Base-by-base conservation (phyloP, 2,329 filamentous ascomycete species). In the Fusarium coffeatum region DNA sequence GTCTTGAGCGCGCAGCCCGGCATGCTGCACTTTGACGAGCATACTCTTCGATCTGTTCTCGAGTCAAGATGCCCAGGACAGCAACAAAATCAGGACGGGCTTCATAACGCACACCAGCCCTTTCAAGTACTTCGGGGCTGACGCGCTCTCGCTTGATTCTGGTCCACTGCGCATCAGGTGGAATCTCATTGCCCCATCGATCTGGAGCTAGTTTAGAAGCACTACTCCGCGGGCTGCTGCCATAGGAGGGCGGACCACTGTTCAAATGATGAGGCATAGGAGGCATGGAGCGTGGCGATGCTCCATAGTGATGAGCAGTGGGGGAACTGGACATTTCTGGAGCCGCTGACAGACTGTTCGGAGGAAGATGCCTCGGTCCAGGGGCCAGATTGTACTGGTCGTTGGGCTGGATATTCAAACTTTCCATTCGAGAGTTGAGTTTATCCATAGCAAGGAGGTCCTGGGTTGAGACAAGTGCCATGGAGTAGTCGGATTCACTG, bases 31-130 rank as follows among this genome's bases (percentile, higher is more conserved):
- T 88, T 54, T 82, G 79, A 6, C 81, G 81, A 3, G 87, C 87
- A 58, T 83, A 86, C 9, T 85, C 80, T 22, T 80, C 79, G 41
- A 91, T 84, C 45, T 90, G 76, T 15, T 86, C 83, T 2, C 81
- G 82, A 3, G 80, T 80, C 5, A 90, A 79, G 16, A 84, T 80
- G 7, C 89, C 89, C 0, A 90, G 81, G 6, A 90, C 78, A 15
- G 88, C 88, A 84, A 90, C 87, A 62, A 87, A 90, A 2, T 86
- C 83, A 0, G 87, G 87, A 2, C 86, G 82, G 12, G 88, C 88
- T 75, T 90, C 88, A 71, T 88, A 90, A 12, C 88, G 84, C 23
- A 88, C 82, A 15, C 86, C 83, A 6, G 87, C 86, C 43, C 83
- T 80, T 41, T 84, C 81, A 5, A 90, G 80, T 0, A 89, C 86